Evolutionary conservation across 257 asterid genomes (phyloP).

Genomic region (Mentha longifolia): DNA sequence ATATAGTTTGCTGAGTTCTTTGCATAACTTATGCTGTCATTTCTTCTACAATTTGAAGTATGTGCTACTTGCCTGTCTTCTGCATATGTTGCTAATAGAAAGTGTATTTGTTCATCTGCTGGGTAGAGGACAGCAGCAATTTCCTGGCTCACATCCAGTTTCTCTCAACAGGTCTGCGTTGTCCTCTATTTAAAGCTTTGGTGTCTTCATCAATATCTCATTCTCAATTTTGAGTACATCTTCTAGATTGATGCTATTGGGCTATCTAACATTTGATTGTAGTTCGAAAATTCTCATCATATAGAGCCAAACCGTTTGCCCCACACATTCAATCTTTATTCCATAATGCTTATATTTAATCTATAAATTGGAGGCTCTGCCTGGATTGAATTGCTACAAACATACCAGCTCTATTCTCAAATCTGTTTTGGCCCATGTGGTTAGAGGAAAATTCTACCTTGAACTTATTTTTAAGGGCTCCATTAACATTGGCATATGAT

Average conservation of each 20-base stretch:
- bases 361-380: conserved; percentile 10
- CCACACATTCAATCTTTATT: background rate
- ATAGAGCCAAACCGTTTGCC: conserved; percentile 4
- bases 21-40: background rate
- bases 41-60: background rate
- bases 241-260: background rate
- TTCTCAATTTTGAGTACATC: too few species aligned
- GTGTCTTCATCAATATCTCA: too few species aligned
- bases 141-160: conserved; percentile 99
- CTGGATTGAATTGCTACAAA: background rate
- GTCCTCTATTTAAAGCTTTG: conserved; percentile 23
- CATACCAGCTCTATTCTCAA: background rate
- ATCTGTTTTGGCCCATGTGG: background rate
- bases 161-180: conserved; percentile 81
- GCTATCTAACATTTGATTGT: background rate
- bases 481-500: background rate
- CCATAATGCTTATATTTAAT: background rate
- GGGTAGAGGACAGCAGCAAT: conserved; percentile 69
- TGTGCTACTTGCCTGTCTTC: conserved; percentile 8
- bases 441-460: background rate
- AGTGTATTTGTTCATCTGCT: conserved; percentile 42
- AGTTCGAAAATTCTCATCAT: background rate
- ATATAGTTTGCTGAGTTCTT: too few species aligned
- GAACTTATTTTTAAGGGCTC: background rate
- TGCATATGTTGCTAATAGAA: conserved; percentile 28